Evolutionary conservation across 148 eudicot genomes (phyloP).

Genomic region (Hydrangea macrophylla): DNA sequence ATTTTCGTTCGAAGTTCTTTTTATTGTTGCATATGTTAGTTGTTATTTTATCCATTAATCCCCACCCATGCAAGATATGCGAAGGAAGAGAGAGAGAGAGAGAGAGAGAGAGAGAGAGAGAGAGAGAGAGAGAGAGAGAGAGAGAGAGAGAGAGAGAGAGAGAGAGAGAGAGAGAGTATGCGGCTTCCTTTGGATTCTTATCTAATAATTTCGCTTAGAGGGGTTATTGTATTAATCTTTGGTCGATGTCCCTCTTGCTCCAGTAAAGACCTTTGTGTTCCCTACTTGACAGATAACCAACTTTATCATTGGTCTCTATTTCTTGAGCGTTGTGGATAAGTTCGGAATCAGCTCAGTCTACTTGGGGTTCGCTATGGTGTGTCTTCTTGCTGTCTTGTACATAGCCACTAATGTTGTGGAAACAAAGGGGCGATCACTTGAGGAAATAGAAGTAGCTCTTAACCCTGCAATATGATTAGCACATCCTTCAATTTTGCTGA

Average conservation of each 20-base stretch:
- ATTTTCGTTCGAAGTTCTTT: background rate
- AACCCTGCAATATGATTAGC: conserved; percentile 43
- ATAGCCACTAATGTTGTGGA: conserved; percentile 85
- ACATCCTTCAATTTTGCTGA: conserved; percentile 1
- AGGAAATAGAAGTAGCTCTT: conserved; percentile 85
- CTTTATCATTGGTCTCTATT: conserved; percentile 81
- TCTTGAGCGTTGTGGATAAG: conserved; percentile 87
- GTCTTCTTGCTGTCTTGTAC: conserved; percentile 71
- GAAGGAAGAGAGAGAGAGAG: background rate
- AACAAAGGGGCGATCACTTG: conserved; percentile 91
- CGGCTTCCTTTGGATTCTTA: background rate
- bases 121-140: too few relatives aligned
- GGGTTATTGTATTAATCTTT: background rate
- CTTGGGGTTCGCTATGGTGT: conserved; percentile 77
- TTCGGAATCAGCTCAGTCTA: conserved; percentile 90
- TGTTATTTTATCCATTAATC: background rate
- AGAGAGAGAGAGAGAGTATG: too few relatives aligned
- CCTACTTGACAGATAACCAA: conserved; percentile 60
- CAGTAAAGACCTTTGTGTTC: background rate
- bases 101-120: too few relatives aligned
- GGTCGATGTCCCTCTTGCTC: too few relatives aligned
- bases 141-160: too few relatives aligned
- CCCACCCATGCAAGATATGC: background rate
- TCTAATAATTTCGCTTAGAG: background rate
- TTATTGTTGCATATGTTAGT: background rate